These are phyloP conservation scores for Amanita polypyramis DNA, from an alignment of 768 basidiomycete genomes.

Conservation along the genomic window DNA sequence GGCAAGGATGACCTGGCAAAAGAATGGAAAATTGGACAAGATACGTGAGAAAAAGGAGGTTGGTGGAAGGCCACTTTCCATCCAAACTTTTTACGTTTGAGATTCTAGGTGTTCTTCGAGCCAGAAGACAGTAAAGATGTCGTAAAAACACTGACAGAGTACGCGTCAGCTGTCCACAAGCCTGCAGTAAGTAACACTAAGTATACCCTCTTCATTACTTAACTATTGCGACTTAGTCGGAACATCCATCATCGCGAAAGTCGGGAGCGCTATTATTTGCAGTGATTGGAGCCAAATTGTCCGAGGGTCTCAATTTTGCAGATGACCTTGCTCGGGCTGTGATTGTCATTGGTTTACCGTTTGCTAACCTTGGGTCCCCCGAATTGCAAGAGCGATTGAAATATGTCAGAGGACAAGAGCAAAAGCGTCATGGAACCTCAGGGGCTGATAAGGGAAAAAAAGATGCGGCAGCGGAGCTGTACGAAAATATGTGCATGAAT, in stretches of 20 bases:
- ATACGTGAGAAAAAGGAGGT: conserved; percentile 70
- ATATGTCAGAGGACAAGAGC: conserved; percentile 63
- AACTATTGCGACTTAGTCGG: conserved; percentile 2
- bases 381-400: conserved; percentile 89
- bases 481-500: conserved; percentile 87
- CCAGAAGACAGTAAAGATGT: conserved; percentile 65
- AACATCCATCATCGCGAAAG: conserved; percentile 19
- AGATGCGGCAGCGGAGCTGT: conserved; percentile 73
- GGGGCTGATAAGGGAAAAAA: conserved; percentile 28
- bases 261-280: conserved; percentile 81
- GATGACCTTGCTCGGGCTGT: conserved; percentile 81
- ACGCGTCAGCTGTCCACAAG: conserved; percentile 34
- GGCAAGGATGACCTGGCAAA: conserved; percentile 57
- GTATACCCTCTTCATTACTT: neutral
- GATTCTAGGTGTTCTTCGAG: conserved; percentile 73
- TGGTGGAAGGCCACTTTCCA: neutral
- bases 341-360: conserved; percentile 83
- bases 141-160: conserved; percentile 66
- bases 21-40: conserved; percentile 49
- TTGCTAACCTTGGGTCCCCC: conserved; percentile 82
- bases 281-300: conserved; percentile 95
- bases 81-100: neutral
- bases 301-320: conserved; percentile 77
- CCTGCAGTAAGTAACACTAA: neutral
- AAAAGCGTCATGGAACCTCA: conserved; percentile 23